These are phyloP conservation scores for Leccinum fuscescens DNA, from an alignment of 1,284 basidiomycete species.

Conservation along the genomic window DNA sequence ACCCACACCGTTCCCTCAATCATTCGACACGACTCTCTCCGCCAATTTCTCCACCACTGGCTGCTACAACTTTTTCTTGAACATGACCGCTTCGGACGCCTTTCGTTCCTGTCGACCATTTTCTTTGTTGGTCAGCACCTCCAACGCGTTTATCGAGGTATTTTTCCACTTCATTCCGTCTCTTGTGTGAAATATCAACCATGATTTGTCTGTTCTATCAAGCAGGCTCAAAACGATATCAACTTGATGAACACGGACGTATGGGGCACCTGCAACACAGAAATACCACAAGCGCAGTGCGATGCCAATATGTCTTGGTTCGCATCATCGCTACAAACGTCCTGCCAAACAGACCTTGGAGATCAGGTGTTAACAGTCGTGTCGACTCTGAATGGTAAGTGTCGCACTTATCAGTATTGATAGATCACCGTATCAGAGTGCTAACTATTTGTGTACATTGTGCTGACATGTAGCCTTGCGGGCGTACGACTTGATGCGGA, in stretches of 20 bases:
- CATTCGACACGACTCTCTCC: constrained; percentile 64
- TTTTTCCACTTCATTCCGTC: constrained; percentile 18
- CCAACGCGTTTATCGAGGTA: constrained; percentile 58
- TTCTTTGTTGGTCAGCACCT: constrained; percentile 63
- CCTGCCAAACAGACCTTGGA: constrained; percentile 54
- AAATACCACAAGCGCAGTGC: constrained; percentile 48
- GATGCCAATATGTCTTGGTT: constrained; percentile 62
- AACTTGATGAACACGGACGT: constrained; percentile 64
- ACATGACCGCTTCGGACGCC: constrained; percentile 60
- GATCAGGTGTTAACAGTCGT: constrained; percentile 49
- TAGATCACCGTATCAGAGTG: not conserved
- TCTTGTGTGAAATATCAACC: constrained; percentile 1
- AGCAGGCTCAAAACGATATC: constrained; percentile 63
- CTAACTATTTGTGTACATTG: constrained; percentile 1
- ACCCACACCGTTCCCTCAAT: constrained; percentile 74
- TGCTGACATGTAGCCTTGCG: constrained; percentile 45
- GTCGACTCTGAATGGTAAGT: constrained; percentile 50
- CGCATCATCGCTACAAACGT: constrained; percentile 42
- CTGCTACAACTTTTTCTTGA: constrained; percentile 69
- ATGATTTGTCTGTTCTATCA: constrained; percentile 8
- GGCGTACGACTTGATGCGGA: constrained; percentile 57
- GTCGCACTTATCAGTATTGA: not conserved
- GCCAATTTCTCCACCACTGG: constrained; percentile 59
- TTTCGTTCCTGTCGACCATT: constrained; percentile 76
- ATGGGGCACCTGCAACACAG: constrained; percentile 76